phyloP scores from a whole-genome alignment of 352 stramenopile species.

The Poterioochromonas sp. region DNA sequence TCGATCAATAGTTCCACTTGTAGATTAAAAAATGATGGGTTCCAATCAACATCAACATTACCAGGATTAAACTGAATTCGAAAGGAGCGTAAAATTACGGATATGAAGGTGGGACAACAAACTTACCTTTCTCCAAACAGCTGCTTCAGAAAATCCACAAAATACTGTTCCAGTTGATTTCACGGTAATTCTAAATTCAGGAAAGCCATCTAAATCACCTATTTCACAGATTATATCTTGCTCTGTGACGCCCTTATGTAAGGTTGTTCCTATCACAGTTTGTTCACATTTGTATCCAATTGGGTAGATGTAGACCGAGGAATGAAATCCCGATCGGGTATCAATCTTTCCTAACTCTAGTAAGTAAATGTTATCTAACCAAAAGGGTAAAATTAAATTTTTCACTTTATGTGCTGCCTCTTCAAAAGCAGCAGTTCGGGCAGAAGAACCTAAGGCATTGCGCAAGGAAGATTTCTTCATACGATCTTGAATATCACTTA shows the following conservation, averaged over 20 bases:
- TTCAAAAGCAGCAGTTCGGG: not conserved
- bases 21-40: constrained; percentile 29
- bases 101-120: not conserved
- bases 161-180: not conserved
- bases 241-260: not conserved
- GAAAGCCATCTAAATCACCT: not conserved
- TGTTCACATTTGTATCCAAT: constrained; percentile 25
- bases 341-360: not conserved
- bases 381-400: not conserved
- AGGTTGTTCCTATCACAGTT: not conserved
- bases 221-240: constrained; percentile 20
- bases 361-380: constrained; percentile 5
- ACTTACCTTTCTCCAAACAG: constrained; percentile 26
- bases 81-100: not conserved
- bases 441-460: not conserved
- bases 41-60: not conserved
- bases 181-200: constrained; percentile 5
- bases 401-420: not conserved
- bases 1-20: constrained; percentile 19
- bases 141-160: not conserved
- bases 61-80: not conserved
- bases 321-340: not conserved
- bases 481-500: not conserved
- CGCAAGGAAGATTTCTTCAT: not conserved
- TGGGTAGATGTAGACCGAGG: not conserved